phyloP scores from a whole-genome alignment of 305 asterid species.

The Fraxinus floribunda region DNA sequence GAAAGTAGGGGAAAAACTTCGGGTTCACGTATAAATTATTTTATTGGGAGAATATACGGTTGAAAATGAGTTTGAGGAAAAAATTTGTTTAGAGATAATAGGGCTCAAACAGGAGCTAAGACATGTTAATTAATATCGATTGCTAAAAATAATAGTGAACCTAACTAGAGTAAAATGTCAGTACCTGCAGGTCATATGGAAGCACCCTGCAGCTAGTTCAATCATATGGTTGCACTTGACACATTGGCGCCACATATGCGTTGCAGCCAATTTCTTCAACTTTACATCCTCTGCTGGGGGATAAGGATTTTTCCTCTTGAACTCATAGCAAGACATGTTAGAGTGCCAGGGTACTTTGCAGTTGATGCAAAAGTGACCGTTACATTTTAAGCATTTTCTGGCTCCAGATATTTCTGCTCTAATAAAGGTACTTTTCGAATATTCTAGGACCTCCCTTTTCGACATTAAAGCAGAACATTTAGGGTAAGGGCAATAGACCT shows the following conservation, averaged over 20 bases:
- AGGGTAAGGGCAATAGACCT: constrained; percentile 80
- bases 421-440: constrained; percentile 20
- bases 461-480: constrained; percentile 85
- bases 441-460: constrained; percentile 49
- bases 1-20: too few species aligned
- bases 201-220: constrained; percentile 81
- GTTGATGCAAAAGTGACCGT: constrained; percentile 49
- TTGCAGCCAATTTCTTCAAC: constrained; percentile 61
- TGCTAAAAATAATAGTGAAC: not conserved
- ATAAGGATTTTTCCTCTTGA: constrained; percentile 42
- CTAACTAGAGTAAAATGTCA: constrained; percentile 8
- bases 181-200: constrained; percentile 95
- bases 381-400: constrained; percentile 57
- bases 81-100: too few species aligned
- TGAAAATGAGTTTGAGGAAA: too few species aligned
- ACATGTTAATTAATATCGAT: not conserved
- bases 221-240: constrained; percentile 86
- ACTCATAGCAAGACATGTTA: constrained; percentile 46
- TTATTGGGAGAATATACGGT: too few species aligned
- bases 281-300: constrained; percentile 57
- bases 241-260: constrained; percentile 78
- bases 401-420: constrained; percentile 38
- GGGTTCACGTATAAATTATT: too few species aligned
- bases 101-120: not conserved
- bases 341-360: constrained; percentile 87